Conservation (phyloP, 2,329 filamentous ascomycete species). For the Cercospora sesami region DNA sequence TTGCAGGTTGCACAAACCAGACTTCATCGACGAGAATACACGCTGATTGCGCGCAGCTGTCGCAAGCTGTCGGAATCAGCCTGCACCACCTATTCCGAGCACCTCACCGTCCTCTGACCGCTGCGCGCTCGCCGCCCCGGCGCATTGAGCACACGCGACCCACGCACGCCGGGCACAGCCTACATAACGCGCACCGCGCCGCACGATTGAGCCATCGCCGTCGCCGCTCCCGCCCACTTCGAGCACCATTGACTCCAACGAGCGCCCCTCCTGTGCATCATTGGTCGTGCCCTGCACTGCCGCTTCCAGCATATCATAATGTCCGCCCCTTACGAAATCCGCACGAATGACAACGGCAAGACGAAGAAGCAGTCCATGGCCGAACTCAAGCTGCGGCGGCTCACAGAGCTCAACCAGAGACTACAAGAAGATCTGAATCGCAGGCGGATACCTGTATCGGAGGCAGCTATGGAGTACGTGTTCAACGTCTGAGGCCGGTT, state of each 20-base stretch:
- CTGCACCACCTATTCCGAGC: slow-evolving; percentile 3
- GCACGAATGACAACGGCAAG: slow-evolving; percentile 65
- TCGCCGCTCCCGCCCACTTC: slow-evolving; percentile 1
- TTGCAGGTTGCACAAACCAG: slow-evolving; percentile 14
- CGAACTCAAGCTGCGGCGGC: slow-evolving; percentile 90
- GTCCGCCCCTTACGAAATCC: slow-evolving; percentile 65
- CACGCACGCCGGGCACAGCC: slow-evolving; percentile 3
- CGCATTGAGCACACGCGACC: slow-evolving; percentile 16
- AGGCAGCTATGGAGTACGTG: slow-evolving; percentile 67
- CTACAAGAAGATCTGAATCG: slow-evolving; percentile 94
- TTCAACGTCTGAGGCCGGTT: neutral
- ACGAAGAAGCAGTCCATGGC: slow-evolving; percentile 99
- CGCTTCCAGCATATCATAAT: slow-evolving; percentile 43
- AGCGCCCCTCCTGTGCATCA: neutral
- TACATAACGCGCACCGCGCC: slow-evolving; percentile 10
- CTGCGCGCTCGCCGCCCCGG: slow-evolving; percentile 10
- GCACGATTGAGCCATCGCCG: neutral
- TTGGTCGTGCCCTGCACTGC: slow-evolving; percentile 1
- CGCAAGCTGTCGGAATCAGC: slow-evolving; percentile 13
- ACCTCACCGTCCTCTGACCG: slow-evolving; percentile 11
- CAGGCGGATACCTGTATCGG: slow-evolving; percentile 91
- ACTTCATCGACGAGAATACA: slow-evolving; percentile 10
- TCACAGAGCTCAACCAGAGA: slow-evolving; percentile 95
- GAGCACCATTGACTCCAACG: slow-evolving; percentile 2
- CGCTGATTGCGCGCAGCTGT: slow-evolving; percentile 14